A percentile compares a stretch with the other conserved stretches of the same genome.
These are phyloP conservation scores for Leptographium galeiforme DNA, from an alignment of 2,329 filamentous ascomycete genomes.

Conservation along the genomic window DNA sequence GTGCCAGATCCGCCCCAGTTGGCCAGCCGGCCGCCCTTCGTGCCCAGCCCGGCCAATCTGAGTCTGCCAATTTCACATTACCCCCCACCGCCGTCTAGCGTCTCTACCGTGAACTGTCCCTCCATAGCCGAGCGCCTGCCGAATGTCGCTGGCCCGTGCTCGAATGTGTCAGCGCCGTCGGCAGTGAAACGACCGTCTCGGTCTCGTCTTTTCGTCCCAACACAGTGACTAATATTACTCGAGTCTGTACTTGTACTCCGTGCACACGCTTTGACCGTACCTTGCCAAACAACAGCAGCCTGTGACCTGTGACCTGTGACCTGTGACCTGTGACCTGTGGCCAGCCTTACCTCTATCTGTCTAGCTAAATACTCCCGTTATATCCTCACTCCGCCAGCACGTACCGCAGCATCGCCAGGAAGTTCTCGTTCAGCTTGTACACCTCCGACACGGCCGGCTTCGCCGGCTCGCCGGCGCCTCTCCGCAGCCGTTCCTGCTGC, in stretches of 20 bases:
- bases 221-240: no score
- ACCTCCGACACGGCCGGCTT: conserved; percentile 74
- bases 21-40: background rate
- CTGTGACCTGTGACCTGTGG: no score
- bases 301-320: no score
- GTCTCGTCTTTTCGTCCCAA: background rate
- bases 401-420: conserved; percentile 66
- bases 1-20: background rate
- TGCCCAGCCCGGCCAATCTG: conserved; percentile 9
- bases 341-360: no score
- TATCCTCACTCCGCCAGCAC: conserved; percentile 59
- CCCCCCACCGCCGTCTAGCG: conserved; percentile 3
- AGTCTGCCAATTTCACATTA: conserved; percentile 12
- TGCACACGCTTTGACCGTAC: no score
- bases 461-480: conserved; percentile 68
- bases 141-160: background rate
- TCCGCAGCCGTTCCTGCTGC: conserved; percentile 65
- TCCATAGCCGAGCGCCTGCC: conserved; percentile 1
- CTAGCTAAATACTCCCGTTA: background rate
- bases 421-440: conserved; percentile 65
- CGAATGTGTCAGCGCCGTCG: background rate
- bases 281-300: no score
- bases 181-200: background rate
- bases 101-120: background rate
- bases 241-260: no score